Percentiles rank a stretch among this genome's conserved stretches.
phyloP scores from a whole-genome alignment of 768 basidiomycete genomes.

The Saitozyma podzolica region DNA sequence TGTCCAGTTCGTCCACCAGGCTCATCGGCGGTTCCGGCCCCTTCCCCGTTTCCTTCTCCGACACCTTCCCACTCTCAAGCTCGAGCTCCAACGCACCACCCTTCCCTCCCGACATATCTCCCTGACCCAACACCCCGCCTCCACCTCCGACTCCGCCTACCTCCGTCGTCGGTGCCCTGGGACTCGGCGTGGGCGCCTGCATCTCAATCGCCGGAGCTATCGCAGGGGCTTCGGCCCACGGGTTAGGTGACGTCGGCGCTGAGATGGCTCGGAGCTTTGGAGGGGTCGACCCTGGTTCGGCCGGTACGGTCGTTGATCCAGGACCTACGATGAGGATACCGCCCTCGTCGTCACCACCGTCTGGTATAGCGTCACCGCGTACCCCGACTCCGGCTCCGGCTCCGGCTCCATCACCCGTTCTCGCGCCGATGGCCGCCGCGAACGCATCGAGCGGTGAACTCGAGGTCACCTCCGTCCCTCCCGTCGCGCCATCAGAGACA shows the following conservation, averaged over 20 bases:
- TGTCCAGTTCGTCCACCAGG: conserved; percentile 6
- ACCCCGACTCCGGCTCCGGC: background rate
- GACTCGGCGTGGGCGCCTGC: too few species aligned
- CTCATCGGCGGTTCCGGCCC: background rate
- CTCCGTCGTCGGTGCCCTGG: too few species aligned
- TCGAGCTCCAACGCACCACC: background rate
- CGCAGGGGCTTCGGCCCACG: conserved; percentile 1
- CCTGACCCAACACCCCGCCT: background rate
- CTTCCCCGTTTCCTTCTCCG: background rate
- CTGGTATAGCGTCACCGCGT: background rate
- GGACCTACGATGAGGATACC: background rate
- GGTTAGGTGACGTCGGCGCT: conserved; percentile 7
- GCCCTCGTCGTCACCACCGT: background rate
- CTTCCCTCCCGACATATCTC: background rate
- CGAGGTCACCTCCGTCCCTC: background rate
- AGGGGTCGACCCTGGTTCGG: background rate
- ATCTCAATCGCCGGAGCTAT: too few species aligned
- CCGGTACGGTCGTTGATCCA: background rate
- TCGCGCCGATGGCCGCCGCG: background rate
- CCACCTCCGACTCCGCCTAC: background rate
- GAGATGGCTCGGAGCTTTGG: background rate
- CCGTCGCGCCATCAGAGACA: conserved; percentile 19
- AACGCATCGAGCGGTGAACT: background rate
- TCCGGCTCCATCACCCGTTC: background rate
- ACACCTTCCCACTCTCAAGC: background rate